Conservation (phyloP, 768 basidiomycete genomes). For the Boletellus sp. region DNA sequence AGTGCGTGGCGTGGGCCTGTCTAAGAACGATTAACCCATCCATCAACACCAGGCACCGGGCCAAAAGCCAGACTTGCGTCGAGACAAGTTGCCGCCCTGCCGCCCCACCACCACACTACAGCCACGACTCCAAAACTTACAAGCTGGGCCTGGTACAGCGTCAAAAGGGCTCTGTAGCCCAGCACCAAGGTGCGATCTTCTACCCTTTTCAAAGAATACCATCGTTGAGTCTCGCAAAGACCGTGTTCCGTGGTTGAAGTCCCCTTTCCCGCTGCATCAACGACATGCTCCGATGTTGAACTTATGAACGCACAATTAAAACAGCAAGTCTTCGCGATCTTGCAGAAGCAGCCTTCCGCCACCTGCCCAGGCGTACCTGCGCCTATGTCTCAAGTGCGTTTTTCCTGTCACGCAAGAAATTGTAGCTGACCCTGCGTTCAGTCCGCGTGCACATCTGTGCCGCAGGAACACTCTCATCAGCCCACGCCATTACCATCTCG, state of each 20-base stretch:
- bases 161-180: neutral
- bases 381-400: conserved; percentile 2
- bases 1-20: conserved; percentile 1
- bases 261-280: neutral
- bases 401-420: neutral
- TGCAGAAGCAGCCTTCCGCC: neutral
- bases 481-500: neutral
- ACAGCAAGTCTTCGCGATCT: neutral
- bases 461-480: neutral
- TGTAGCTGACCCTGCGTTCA: conserved; percentile 4
- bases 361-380: neutral
- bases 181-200: conserved; percentile 5
- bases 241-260: neutral
- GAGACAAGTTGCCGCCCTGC: neutral
- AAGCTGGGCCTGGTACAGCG: neutral
- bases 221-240: conserved; percentile 4
- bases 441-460: neutral
- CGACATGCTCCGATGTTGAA: neutral
- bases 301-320: conserved; percentile 4
- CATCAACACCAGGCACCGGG: neutral
- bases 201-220: neutral
- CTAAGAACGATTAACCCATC: neutral
- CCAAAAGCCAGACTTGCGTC: neutral
- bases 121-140: conserved; percentile 6
- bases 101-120: neutral